These are phyloP conservation scores for Ailanthus altissimus DNA, from an alignment of 345 rosid genomes.

Conservation along the genomic window DNA sequence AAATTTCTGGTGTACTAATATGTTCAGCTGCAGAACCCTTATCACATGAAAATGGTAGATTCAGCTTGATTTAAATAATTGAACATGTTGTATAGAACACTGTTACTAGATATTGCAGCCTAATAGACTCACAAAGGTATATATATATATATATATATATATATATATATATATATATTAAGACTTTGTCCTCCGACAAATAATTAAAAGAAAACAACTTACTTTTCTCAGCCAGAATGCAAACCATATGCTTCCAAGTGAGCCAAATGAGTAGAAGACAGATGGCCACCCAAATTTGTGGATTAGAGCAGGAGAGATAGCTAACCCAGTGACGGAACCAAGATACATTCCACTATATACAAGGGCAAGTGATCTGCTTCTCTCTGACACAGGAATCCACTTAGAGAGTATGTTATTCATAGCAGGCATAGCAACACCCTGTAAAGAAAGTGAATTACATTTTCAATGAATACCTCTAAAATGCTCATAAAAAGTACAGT, in stretches of 20 bases:
- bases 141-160: no score
- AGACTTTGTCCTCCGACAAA: neutral
- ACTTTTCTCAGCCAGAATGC: constrained; percentile 71
- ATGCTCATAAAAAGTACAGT: constrained; percentile 5
- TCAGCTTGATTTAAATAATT: constrained; percentile 3
- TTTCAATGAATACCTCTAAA: constrained; percentile 23
- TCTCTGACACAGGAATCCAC: constrained; percentile 98
- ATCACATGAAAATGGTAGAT: neutral
- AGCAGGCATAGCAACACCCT: constrained; percentile 99
- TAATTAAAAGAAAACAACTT: constrained; percentile 26
- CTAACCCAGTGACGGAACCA: constrained; percentile 95
- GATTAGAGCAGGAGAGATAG: constrained; percentile 75
- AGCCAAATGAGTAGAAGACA: constrained; percentile 91
- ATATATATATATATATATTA: no score
- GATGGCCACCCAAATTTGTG: constrained; percentile 94
- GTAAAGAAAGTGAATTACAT: constrained; percentile 34
- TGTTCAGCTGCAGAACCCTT: neutral
- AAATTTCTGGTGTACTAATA: constrained; percentile 10
- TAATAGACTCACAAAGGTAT: neutral
- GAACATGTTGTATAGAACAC: neutral
- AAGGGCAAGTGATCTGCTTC: constrained; percentile 94
- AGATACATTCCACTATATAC: constrained; percentile 99
- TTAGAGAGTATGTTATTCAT: constrained; percentile 95
- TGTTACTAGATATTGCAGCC: neutral
- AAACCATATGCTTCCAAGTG: constrained; percentile 95